Conservation (phyloP, 2,329 filamentous ascomycete species). For the Calonectria crousiana region DNA sequence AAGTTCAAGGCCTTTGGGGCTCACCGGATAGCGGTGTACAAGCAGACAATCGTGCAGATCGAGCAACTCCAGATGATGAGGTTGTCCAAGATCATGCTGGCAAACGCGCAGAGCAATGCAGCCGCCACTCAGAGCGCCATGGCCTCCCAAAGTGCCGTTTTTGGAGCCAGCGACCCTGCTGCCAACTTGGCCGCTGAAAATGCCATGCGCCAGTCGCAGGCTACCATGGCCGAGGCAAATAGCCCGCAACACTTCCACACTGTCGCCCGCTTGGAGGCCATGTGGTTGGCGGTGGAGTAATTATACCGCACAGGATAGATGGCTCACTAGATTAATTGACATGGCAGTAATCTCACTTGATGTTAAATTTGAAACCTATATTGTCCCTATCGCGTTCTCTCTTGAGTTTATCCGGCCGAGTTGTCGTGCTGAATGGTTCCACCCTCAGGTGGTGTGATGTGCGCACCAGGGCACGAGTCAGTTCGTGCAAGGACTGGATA, state of each 20-base stretch:
- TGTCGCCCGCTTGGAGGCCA: neutral
- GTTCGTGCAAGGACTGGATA: neutral
- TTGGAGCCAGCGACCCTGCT: neutral
- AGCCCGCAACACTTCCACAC: neutral
- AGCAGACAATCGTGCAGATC: slow-evolving; percentile 45
- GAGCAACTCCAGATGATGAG: slow-evolving; percentile 45
- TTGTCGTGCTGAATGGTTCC: neutral
- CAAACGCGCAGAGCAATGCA: neutral
- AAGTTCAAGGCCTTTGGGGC: slow-evolving; percentile 44
- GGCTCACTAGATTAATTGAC: neutral
- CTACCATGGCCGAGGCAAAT: neutral
- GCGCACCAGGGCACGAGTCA: neutral
- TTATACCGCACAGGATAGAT: neutral
- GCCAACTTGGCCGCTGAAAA: neutral
- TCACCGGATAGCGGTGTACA: slow-evolving; percentile 44
- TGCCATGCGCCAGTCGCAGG: neutral
- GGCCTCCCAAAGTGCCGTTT: neutral
- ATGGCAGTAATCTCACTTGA: neutral
- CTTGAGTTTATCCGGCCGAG: neutral
- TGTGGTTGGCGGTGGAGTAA: neutral
- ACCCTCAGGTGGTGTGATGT: neutral
- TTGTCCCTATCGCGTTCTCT: neutral
- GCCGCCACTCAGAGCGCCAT: neutral
- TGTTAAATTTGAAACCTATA: neutral
- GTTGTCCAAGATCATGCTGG: slow-evolving; percentile 5